Conservation (phyloP, 805 yeast species). For the Ogataea siamensis region DNA sequence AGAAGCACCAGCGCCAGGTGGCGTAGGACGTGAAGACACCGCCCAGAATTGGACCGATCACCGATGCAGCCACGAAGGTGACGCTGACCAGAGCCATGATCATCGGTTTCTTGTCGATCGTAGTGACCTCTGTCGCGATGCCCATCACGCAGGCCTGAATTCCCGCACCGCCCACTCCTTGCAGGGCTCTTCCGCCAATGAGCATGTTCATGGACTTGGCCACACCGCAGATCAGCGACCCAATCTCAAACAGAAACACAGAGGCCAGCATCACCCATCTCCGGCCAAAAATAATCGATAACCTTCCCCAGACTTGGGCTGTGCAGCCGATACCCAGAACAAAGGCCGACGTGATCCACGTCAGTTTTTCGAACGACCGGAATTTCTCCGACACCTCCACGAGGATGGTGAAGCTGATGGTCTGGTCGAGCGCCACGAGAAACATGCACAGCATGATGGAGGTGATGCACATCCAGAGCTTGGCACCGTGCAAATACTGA, state of each 20-base stretch:
- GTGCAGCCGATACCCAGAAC: conserved; percentile 52
- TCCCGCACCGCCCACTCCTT: conserved; percentile 74
- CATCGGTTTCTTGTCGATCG: conserved; percentile 39
- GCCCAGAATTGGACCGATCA: conserved; percentile 63
- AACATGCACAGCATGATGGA: conserved; percentile 22
- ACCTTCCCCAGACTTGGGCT: conserved; percentile 56
- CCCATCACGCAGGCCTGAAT: conserved; percentile 56
- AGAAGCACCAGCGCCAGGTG: conserved; percentile 78
- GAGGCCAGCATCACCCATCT: conserved; percentile 48
- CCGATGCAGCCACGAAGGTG: conserved; percentile 49
- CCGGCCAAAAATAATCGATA: conserved; percentile 57
- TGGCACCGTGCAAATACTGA: conserved; percentile 26
- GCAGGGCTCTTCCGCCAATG: conserved; percentile 68
- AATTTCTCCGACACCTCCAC: conserved; percentile 50
- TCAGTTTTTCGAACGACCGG: conserved; percentile 47
- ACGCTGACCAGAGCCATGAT: conserved; percentile 40
- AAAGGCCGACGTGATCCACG: conserved; percentile 60
- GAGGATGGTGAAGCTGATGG: conserved; percentile 53
- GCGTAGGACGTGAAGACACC: conserved; percentile 57
- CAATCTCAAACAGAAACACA: conserved; percentile 54
- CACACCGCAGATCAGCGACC: conserved; percentile 59
- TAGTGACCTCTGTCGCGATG: conserved; percentile 55
- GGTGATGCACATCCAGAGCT: conserved; percentile 15
- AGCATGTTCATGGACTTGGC: conserved; percentile 55
- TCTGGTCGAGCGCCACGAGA: conserved; percentile 51